phyloP scores from a whole-genome alignment of 2,329 filamentous ascomycete species.

The Colletotrichum sp. region DNA sequence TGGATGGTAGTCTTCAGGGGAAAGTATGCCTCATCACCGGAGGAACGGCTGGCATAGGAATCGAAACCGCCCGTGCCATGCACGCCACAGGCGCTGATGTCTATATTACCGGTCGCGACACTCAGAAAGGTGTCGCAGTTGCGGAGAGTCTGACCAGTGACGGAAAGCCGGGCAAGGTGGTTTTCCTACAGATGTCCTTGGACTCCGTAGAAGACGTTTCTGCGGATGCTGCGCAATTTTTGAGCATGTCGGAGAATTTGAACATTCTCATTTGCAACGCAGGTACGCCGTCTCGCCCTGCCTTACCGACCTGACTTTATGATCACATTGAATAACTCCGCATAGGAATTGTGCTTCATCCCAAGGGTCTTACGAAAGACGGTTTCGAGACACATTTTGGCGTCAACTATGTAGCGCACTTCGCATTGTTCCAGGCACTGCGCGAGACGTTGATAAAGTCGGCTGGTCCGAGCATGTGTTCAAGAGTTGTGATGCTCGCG shows the following conservation, averaged over 20 bases:
- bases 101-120: conserved; percentile 46
- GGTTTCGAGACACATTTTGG: conserved; percentile 47
- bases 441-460: conserved; percentile 42
- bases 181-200: neutral
- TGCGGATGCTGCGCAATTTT: neutral
- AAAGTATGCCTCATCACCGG: conserved; percentile 48
- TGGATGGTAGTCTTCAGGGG: conserved; percentile 31
- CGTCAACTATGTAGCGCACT: conserved; percentile 58
- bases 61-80: conserved; percentile 47
- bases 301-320: neutral
- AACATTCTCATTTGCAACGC: neutral
- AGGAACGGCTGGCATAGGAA: conserved; percentile 43
- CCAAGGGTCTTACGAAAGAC: conserved; percentile 25
- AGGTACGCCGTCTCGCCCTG: neutral
- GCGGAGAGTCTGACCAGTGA: conserved; percentile 17
- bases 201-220: neutral
- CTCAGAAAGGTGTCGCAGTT: conserved; percentile 28
- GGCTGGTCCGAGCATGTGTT: neutral
- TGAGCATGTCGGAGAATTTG: neutral
- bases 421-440: conserved; percentile 57
- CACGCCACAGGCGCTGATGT: conserved; percentile 46
- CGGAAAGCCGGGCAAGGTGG: neutral
- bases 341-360: neutral
- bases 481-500: conserved; percentile 44
- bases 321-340: neutral